A percentile compares a stretch with the other conserved stretches of the same genome.
phyloP scores from a whole-genome alignment of 1,139 yeast genomes.

The Meyerozyma athensensis region DNA sequence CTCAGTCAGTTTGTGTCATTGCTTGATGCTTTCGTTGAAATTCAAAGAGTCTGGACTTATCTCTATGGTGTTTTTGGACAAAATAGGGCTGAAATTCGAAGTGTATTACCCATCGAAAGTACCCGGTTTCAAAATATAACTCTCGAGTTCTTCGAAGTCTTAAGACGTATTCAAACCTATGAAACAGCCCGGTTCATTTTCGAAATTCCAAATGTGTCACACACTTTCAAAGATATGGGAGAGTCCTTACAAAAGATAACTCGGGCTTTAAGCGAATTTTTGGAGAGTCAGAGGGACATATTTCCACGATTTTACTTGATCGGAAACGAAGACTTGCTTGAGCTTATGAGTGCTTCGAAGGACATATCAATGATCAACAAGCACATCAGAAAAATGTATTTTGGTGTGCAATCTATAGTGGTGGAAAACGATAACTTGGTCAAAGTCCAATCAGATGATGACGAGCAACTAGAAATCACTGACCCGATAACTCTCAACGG shows the following conservation, averaged over 20 bases:
- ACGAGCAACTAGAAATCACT: slow-evolving; percentile 48
- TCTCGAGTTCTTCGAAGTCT: slow-evolving; percentile 50
- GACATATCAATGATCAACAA: slow-evolving; percentile 48
- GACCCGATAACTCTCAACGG: slow-evolving; percentile 43
- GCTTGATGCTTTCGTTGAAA: slow-evolving; percentile 74
- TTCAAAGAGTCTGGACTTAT: slow-evolving; percentile 87
- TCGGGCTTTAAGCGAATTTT: slow-evolving; percentile 67
- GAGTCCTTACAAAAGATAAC: slow-evolving; percentile 58
- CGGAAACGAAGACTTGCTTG: slow-evolving; percentile 87
- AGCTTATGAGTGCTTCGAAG: slow-evolving; percentile 66
- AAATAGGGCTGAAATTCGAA: slow-evolving; percentile 51
- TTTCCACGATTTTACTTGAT: slow-evolving; percentile 85
- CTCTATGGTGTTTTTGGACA: slow-evolving; percentile 69
- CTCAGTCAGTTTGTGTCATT: slow-evolving; percentile 48
- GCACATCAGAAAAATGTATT: slow-evolving; percentile 69
- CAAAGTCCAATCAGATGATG: slow-evolving; percentile 58
- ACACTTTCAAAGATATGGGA: slow-evolving; percentile 45
- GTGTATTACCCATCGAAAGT: slow-evolving; percentile 65
- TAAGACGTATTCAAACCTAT: slow-evolving; percentile 48
- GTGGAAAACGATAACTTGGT: slow-evolving; percentile 38
- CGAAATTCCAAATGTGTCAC: slow-evolving; percentile 46
- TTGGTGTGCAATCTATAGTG: slow-evolving; percentile 51
- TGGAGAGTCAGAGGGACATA: slow-evolving; percentile 71
- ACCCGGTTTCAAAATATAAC: slow-evolving; percentile 63
- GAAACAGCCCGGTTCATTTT: slow-evolving; percentile 56